Percentiles rank a stretch among this genome's conserved stretches.
Conservation (phyloP, 495 filamentous ascomycete species). For the Aspergillus sclerotiicarbonarius region DNA sequence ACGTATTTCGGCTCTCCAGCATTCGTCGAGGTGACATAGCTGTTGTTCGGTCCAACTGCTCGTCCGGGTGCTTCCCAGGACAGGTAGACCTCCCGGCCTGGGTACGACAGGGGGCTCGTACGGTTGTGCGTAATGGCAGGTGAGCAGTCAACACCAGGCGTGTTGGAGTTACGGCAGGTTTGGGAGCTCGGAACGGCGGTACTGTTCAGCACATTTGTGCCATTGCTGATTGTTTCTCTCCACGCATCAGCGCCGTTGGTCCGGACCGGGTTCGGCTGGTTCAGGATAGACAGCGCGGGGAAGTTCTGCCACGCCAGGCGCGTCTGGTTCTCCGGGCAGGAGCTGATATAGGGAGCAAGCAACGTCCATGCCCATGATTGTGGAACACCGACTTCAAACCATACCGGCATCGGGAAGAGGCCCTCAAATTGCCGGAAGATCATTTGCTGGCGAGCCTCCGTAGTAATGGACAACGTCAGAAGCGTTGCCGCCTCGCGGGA, state of each 20-base stretch:
- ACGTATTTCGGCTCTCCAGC: constrained; percentile 65
- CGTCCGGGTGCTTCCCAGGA: constrained; percentile 71
- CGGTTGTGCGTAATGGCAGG: constrained; percentile 67
- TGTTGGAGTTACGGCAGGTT: constrained; percentile 51
- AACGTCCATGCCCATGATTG: constrained; percentile 88
- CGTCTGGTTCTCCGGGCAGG: constrained; percentile 72
- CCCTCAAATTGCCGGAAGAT: constrained; percentile 86
- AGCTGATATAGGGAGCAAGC: constrained; percentile 79
- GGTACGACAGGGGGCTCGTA: constrained; percentile 65
- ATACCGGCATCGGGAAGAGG: constrained; percentile 81
- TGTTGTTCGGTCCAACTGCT: constrained; percentile 75
- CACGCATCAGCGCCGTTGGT: constrained; percentile 55
- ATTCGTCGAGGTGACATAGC: constrained; percentile 64
- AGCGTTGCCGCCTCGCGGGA: constrained; percentile 71
- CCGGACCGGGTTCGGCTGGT: constrained; percentile 69
- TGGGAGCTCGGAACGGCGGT: constrained; percentile 35
- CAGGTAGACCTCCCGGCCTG: constrained; percentile 70
- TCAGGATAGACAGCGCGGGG: constrained; percentile 68
- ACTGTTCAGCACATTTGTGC: constrained; percentile 34
- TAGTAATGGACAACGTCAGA: constrained; percentile 72
- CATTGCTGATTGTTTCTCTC: constrained; percentile 35
- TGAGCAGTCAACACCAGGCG: constrained; percentile 53
- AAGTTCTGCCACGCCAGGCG: constrained; percentile 88
- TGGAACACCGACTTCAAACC: constrained; percentile 78
- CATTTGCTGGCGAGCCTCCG: constrained; percentile 85